These are phyloP conservation scores for Prosopis cineraria DNA, from an alignment of 306 rosid genomes.

Conservation along the genomic window DNA sequence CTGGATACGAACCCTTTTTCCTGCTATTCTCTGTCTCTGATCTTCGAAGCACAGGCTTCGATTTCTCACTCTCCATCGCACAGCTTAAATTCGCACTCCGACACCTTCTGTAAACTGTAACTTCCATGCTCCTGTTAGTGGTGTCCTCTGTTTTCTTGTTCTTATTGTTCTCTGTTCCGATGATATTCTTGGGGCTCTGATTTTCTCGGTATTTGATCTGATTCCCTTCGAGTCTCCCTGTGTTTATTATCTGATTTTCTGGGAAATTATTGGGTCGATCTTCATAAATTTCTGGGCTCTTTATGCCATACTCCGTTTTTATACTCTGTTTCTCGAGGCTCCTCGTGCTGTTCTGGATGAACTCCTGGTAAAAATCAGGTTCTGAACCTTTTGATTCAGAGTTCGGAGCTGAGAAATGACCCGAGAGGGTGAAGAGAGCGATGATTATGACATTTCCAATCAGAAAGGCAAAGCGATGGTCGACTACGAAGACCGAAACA, in stretches of 20 bases:
- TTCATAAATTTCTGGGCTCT: conserved; percentile 29
- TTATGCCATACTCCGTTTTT: conserved; percentile 34
- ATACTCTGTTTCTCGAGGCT: conserved; percentile 12
- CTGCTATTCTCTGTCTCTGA: conserved; percentile 56
- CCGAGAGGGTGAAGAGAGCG: conserved; percentile 64
- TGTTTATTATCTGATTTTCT: neutral
- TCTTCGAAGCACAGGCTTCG: conserved; percentile 37
- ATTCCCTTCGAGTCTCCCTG: neutral
- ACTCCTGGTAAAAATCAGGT: conserved; percentile 56
- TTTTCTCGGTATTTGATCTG: neutral
- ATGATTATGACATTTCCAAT: conserved; percentile 75
- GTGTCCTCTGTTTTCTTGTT: conserved; percentile 28
- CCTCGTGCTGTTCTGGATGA: conserved; percentile 46
- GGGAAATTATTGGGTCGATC: neutral
- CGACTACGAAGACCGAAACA: conserved; percentile 45
- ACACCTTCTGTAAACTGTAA: conserved; percentile 53
- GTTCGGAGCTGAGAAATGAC: conserved; percentile 46
- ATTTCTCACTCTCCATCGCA: conserved; percentile 31
- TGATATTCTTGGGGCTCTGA: neutral
- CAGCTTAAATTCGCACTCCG: conserved; percentile 42
- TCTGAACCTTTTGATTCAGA: conserved; percentile 27
- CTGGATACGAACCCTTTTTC: conserved; percentile 42
- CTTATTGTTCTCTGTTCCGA: neutral
- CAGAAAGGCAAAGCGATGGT: conserved; percentile 68
- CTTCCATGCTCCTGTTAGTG: neutral